A percentile compares a stretch with the other conserved stretches of the same genome.
Conservation (phyloP, 1,284 basidiomycete genomes). For the Cutaneotrichosporon daszewskae region DNA sequence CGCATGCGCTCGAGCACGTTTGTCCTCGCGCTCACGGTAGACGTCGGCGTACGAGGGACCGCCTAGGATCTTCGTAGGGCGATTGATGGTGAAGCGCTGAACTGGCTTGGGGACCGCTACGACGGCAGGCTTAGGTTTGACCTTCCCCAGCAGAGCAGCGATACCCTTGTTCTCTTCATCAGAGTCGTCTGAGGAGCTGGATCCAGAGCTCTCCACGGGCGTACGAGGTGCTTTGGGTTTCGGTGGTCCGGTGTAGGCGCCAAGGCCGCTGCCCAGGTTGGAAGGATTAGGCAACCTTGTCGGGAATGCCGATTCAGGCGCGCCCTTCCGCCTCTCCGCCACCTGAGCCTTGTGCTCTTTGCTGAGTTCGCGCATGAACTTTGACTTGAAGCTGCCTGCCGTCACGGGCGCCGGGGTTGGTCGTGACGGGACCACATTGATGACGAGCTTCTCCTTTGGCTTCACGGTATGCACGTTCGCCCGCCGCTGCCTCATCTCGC, state of each 20-base stretch:
- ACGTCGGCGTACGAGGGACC: conserved; percentile 48
- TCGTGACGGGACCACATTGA: conserved; percentile 36
- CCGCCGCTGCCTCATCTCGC: conserved; percentile 4
- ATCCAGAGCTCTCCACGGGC: conserved; percentile 26
- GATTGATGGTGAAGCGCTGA: conserved; percentile 44
- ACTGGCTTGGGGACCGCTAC: conserved; percentile 41
- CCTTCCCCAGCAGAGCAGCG: conserved; percentile 56
- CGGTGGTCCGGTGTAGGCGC: conserved; percentile 30
- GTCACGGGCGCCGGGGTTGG: conserved; percentile 7
- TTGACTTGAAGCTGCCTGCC: conserved; percentile 24
- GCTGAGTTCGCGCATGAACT: conserved; percentile 38
- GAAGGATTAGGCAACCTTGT: conserved; percentile 29
- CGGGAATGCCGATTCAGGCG: conserved; percentile 3
- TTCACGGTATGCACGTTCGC: conserved; percentile 1
- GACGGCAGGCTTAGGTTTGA: conserved; percentile 20
- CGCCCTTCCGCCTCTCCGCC: conserved; percentile 1
- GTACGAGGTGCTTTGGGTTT: conserved; percentile 14
- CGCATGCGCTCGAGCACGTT: conserved; percentile 59
- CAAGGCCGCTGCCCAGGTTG: conserved; percentile 33
- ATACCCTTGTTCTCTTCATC: conserved; percentile 57
- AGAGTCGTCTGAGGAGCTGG: conserved; percentile 44
- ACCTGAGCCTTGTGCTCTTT: conserved; percentile 25
- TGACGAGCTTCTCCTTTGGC: conserved; percentile 26
- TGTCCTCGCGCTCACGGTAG: conserved; percentile 44
- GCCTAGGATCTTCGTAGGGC: conserved; percentile 62